Evolutionary conservation across 805 yeast species (phyloP).

Genomic region (Schwanniomyces occidentalis): DNA sequence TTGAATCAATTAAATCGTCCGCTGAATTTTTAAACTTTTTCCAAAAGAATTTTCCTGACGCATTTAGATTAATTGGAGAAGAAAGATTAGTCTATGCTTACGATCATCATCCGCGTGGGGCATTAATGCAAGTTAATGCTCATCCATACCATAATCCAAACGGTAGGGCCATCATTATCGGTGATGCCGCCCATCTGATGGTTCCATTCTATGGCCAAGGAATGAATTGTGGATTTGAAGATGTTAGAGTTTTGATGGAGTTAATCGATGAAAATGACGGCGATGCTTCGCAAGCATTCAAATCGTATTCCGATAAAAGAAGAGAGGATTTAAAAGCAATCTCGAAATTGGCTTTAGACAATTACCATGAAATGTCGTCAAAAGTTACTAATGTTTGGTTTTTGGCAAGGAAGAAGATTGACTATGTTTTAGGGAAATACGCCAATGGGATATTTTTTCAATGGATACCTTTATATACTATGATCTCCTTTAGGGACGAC

Average conservation of each 20-base stretch:
- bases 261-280: slow-evolving; percentile 33
- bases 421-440: slow-evolving; percentile 58
- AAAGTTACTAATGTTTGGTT: slow-evolving; percentile 66
- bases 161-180: slow-evolving; percentile 67
- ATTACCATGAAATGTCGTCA: slow-evolving; percentile 85
- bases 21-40: slow-evolving; percentile 57
- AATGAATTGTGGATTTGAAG: slow-evolving; percentile 95
- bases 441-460: slow-evolving; percentile 46
- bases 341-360: slow-evolving; percentile 72
- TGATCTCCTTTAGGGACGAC: slow-evolving; percentile 88
- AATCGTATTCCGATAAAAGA: slow-evolving; percentile 53
- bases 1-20: slow-evolving; percentile 51
- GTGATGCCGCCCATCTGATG: slow-evolving; percentile 96
- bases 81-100: slow-evolving; percentile 51
- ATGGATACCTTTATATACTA: slow-evolving; percentile 88
- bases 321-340: slow-evolving; percentile 73
- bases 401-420: slow-evolving; percentile 65
- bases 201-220: slow-evolving; percentile 99
- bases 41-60: slow-evolving; percentile 67
- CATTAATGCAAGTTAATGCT: slow-evolving; percentile 72
- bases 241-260: slow-evolving; percentile 66
- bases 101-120: slow-evolving; percentile 66
- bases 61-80: slow-evolving; percentile 63
- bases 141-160: slow-evolving; percentile 63
- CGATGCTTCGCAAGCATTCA: slow-evolving; percentile 52